These are phyloP conservation scores for Alternaria infectoria DNA, from an alignment of 2,329 filamentous ascomycete genomes.

Conservation along the genomic window DNA sequence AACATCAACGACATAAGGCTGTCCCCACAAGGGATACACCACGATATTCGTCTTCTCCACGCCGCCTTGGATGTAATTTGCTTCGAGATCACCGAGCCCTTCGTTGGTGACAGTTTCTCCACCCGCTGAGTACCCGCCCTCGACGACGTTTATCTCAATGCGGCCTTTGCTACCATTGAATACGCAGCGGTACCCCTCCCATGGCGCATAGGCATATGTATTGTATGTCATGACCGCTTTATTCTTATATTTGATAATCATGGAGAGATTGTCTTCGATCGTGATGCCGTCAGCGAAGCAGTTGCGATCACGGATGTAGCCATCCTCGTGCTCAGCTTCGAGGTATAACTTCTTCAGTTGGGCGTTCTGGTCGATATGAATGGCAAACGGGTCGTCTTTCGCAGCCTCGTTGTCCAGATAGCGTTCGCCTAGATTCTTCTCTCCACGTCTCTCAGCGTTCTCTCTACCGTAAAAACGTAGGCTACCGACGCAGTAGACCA, in stretches of 20 bases:
- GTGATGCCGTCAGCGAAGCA: constrained; percentile 69
- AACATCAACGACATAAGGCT: constrained; percentile 63
- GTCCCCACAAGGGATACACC: constrained; percentile 63
- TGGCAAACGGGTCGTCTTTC: constrained; percentile 63
- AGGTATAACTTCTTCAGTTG: constrained; percentile 66
- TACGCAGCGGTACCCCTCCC: constrained; percentile 65
- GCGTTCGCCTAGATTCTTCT: constrained; percentile 59
- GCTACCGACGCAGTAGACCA: constrained; percentile 65
- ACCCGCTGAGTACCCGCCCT: constrained; percentile 65
- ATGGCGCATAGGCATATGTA: constrained; percentile 66
- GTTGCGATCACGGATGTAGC: constrained; percentile 67
- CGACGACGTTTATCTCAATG: constrained; percentile 67
- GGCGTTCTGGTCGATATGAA: constrained; percentile 60
- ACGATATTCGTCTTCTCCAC: constrained; percentile 28
- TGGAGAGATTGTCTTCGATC: constrained; percentile 69
- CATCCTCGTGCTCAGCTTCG: constrained; percentile 68
- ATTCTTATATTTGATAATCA: constrained; percentile 64
- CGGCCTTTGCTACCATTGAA: constrained; percentile 66
- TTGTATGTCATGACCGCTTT: constrained; percentile 66
- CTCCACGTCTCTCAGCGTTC: constrained; percentile 64
- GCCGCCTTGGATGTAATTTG: constrained; percentile 4
- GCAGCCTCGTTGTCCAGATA: constrained; percentile 60
- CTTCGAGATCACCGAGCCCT: constrained; percentile 3
- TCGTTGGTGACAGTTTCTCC: constrained; percentile 46
- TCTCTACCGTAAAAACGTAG: constrained; percentile 68